Conservation (phyloP, 1,284 basidiomycete species). For the Peniophora sp. region DNA sequence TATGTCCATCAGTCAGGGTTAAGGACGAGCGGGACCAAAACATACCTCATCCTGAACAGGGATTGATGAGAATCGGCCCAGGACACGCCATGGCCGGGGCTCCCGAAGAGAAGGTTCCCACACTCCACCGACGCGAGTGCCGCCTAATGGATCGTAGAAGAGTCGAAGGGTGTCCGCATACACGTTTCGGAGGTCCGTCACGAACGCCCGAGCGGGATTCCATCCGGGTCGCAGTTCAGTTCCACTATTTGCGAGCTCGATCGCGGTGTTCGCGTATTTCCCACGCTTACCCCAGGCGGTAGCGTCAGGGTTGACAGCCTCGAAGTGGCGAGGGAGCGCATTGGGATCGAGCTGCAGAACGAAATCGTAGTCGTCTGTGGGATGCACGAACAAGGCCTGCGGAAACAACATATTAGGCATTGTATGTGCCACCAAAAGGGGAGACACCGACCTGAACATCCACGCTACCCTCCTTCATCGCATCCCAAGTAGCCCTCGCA, state of each 20-base stretch:
- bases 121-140: slow-evolving; percentile 71
- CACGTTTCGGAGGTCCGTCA: slow-evolving; percentile 61
- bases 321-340: slow-evolving; percentile 66
- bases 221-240: slow-evolving; percentile 56
- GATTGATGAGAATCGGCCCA: slow-evolving; percentile 71
- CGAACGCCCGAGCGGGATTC: slow-evolving; percentile 71
- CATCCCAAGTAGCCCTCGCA: slow-evolving; percentile 63
- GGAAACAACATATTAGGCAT: no score
- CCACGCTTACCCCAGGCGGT: slow-evolving; percentile 33
- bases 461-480: slow-evolving; percentile 36
- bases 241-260: slow-evolving; percentile 19
- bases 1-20: background rate
- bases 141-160: slow-evolving; percentile 84
- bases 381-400: slow-evolving; percentile 79
- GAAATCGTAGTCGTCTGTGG: slow-evolving; percentile 81
- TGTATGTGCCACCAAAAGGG: no score
- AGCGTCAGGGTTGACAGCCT: slow-evolving; percentile 48
- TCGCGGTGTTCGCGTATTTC: slow-evolving; percentile 42
- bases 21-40: background rate
- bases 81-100: slow-evolving; percentile 67
- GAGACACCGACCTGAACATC: slow-evolving; percentile 40
- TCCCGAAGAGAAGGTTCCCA: slow-evolving; percentile 74
- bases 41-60: slow-evolving; percentile 16
- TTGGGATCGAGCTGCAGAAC: slow-evolving; percentile 67
- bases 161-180: slow-evolving; percentile 78